These are phyloP conservation scores for Bonia amplexicaulis DNA, from an alignment of 176 grass and related monocot species.

Conservation along the genomic window DNA sequence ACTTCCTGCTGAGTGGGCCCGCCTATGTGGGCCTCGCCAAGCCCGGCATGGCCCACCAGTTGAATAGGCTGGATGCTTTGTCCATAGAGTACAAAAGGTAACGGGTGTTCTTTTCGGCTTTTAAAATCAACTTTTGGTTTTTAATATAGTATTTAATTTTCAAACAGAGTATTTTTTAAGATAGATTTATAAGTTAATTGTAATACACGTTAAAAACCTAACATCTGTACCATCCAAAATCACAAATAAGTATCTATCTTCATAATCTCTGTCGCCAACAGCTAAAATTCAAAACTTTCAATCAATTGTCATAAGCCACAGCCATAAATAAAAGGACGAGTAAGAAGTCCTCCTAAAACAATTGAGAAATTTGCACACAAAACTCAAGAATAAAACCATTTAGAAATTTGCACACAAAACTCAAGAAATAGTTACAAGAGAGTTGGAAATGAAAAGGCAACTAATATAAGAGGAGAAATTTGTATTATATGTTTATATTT, in stretches of 20 bases:
- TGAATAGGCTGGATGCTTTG: conserved; percentile 42
- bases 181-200: no score
- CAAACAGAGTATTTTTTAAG: no score
- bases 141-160: no score
- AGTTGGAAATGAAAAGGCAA: background rate
- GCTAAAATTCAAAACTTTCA: no score
- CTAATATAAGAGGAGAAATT: background rate
- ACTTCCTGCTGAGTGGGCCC: conserved; percentile 47
- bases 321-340: no score
- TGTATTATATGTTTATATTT: background rate
- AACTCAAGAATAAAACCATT: background rate
- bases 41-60: conserved; percentile 37
- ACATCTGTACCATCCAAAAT: no score
- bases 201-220: no score
- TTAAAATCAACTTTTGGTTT: no score
- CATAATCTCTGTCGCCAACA: no score
- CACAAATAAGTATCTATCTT: no score
- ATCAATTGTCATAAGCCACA: no score
- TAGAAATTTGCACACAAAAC: background rate
- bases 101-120: no score
- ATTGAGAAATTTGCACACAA: background rate
- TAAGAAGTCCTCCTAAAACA: background rate
- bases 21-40: conserved; percentile 44
- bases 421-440: background rate
- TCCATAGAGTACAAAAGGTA: conserved; percentile 65